Evolutionary conservation across 78 protist genomes (phyloP), one percentile per base, ranked within the genome.

Genomic region (Ministeria vibrans): DNA sequence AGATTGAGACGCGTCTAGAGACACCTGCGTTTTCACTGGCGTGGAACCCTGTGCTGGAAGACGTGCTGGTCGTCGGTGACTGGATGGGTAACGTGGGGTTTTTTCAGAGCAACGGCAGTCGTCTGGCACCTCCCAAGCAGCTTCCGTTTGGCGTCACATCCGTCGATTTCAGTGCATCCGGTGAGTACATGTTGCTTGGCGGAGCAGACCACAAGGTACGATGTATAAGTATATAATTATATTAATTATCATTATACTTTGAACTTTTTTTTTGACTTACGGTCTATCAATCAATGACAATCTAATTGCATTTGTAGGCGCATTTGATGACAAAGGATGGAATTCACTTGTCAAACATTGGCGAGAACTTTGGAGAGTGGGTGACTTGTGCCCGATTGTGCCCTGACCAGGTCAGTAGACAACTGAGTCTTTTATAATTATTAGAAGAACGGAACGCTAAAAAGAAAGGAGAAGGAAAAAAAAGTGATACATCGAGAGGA

Each of bases 131-230:
- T 30, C 90, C 87, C 27, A 34, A 55, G n/a, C 43, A 49, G 32
- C 82, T 92, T 32, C 86, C 76, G 51, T 79, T 44, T 75, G 95
- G 89, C 76, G 92, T 93, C 30, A 84, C 90, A 79, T 75, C 79
- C 46, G 55, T 87, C 38, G 7, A 77, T 6, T 87, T 49, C 66
- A 87, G 83, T 53, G 18, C 44, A 38, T 76, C 42, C 62, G 95
- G 91, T 39, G 90, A 92, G 66, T 87, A 82, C 75, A 20, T 87
- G 43, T 3, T 55, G 39, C 44, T 82, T 13, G 90, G 87, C n/a
- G 95, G 95, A 25, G 79, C 91, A 2, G 86, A 88, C 72, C 27
- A 39, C 18, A 81, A 86, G 82, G 82, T 38, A 32, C 18, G 76
- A 27, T 46, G 6, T 13, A 5, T 80, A 34, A 13, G 34, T 7